A percentile compares a stretch with the other conserved stretches of the same genome.
These are phyloP conservation scores for Sarocladiaceae sp. DNA, from an alignment of 2,329 filamentous ascomycete species.

Conservation along the genomic window DNA sequence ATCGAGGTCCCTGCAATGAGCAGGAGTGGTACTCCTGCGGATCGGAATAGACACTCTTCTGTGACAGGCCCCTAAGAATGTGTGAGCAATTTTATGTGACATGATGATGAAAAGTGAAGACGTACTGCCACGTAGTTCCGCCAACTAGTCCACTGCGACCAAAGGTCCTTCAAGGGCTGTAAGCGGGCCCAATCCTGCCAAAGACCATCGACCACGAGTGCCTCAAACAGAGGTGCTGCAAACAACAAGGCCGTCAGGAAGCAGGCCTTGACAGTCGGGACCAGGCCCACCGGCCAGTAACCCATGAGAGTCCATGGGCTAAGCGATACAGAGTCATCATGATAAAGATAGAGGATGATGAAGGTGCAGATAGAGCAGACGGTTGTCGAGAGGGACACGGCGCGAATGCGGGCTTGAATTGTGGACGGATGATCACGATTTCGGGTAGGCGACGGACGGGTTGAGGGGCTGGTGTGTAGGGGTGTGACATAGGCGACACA, in stretches of 20 bases:
- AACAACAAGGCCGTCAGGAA: conserved; percentile 76
- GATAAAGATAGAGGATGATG: conserved; percentile 45
- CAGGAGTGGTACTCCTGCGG: conserved; percentile 78
- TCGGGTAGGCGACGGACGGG: conserved; percentile 72
- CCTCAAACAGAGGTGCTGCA: conserved; percentile 77
- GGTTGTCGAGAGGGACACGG: conserved; percentile 72
- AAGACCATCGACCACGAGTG: conserved; percentile 65
- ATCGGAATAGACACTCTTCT: conserved; percentile 92
- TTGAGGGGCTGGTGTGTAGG: conserved; percentile 78
- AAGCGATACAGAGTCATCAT: conserved; percentile 32
- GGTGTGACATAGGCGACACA: conserved; percentile 88
- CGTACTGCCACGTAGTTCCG: conserved; percentile 82
- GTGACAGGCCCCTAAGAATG: conserved; percentile 69
- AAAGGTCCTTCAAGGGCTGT: conserved; percentile 51
- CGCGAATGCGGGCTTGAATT: conserved; percentile 79
- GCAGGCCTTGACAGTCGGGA: conserved; percentile 61
- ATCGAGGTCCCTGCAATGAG: conserved; percentile 61
- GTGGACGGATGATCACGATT: conserved; percentile 85
- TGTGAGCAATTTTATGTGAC: neutral
- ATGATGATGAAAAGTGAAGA: conserved; percentile 15
- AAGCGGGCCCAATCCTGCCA: conserved; percentile 63
- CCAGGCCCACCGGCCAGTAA: conserved; percentile 69
- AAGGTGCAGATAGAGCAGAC: conserved; percentile 64
- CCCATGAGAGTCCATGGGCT: conserved; percentile 66
- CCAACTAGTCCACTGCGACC: conserved; percentile 75